Percentiles rank a stretch among this genome's conserved stretches.
phyloP scores from a whole-genome alignment of 1,284 basidiomycete genomes.

The Ceratobasidium sp. region DNA sequence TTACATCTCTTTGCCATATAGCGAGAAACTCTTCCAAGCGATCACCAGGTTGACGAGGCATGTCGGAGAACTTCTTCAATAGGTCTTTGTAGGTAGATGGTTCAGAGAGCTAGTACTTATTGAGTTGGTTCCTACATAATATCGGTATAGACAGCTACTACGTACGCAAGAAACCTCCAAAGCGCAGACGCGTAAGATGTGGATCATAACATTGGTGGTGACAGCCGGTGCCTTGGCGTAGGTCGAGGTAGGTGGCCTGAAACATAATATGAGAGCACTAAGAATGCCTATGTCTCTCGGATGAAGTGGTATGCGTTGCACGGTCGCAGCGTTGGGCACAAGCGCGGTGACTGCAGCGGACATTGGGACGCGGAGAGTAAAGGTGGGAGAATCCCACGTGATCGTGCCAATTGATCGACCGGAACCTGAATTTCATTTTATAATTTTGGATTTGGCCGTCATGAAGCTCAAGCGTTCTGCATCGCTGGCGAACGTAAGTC shows the following conservation, averaged over 20 bases:
- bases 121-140: not conserved
- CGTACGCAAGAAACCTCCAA: slow-evolving; percentile 26
- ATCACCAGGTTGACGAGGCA: slow-evolving; percentile 1
- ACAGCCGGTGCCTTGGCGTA: slow-evolving; percentile 1
- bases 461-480: slow-evolving; percentile 36
- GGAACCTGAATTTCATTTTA: slow-evolving; percentile 19
- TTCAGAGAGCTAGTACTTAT: slow-evolving; percentile 1
- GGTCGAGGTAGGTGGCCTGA: slow-evolving; percentile 51
- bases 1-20: slow-evolving; percentile 17
- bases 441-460: slow-evolving; percentile 19
- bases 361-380: not conserved
- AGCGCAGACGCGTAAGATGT: slow-evolving; percentile 32
- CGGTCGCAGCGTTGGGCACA: slow-evolving; percentile 17
- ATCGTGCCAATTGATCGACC: not conserved
- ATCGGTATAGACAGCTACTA: not conserved
- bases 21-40: slow-evolving; percentile 17
- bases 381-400: slow-evolving; percentile 24
- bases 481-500: slow-evolving; percentile 20
- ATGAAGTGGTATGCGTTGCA: slow-evolving; percentile 38
- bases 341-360: slow-evolving; percentile 9
- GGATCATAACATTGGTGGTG: slow-evolving; percentile 5
- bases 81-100: slow-evolving; percentile 23
- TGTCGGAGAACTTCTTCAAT: slow-evolving; percentile 4
- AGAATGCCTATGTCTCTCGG: slow-evolving; percentile 51
- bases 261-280: slow-evolving; percentile 46